Evolutionary conservation across 2,329 filamentous ascomycete species (phyloP), one percentile per base, ranked within the genome.

Genomic region (Pseudogymnoascus pannorum): DNA sequence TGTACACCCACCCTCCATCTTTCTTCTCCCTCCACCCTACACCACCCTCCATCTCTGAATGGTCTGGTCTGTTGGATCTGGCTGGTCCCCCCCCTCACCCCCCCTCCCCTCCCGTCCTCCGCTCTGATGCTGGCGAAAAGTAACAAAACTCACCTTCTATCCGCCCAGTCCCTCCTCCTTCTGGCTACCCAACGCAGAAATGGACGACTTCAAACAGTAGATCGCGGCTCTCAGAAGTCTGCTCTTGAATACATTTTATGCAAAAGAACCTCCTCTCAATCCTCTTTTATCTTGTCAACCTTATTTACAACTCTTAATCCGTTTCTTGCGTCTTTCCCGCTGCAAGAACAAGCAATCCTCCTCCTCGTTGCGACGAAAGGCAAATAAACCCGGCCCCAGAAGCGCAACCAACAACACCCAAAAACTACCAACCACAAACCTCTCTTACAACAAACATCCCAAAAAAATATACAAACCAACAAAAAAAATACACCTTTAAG

Each of bases 221-320:
- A 57, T 16, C 26, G 48, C 48, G 48, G 48, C 48, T 57, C 48
- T 8, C 31, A 4, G 48, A 57, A 57, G 48, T 57, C 48, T 57
- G 48, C 48, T 18, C 48, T 57, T 57, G 40, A 42, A 57, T 57
- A 16, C 36, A 38, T 38, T 38, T 18, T 38, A n/a, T 18, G 7
- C 2, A 26, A 31, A 57, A 57, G 22, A 22, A 12, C 40, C 40
- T 22, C 40, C 18, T 14, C 48, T 31, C 24, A 57, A 57, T 31
- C 20, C 24, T 29, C 48, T 18, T 54, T 33, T 57, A 57, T 33
- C 24, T 29, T 29, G 24, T 57, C 24, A 29, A 57, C 8, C 48
- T n/a, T 57, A 16, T 20, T 57, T 14, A 18, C 24, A 8, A 29
- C 48, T 9, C 48, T 29, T 29, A 57, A 29, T 29, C 24, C 24